Evolutionary conservation across 768 basidiomycete genomes (phyloP), one percentile per base, ranked within the genome.

Genomic region (Pisolithus tinctorius): DNA sequence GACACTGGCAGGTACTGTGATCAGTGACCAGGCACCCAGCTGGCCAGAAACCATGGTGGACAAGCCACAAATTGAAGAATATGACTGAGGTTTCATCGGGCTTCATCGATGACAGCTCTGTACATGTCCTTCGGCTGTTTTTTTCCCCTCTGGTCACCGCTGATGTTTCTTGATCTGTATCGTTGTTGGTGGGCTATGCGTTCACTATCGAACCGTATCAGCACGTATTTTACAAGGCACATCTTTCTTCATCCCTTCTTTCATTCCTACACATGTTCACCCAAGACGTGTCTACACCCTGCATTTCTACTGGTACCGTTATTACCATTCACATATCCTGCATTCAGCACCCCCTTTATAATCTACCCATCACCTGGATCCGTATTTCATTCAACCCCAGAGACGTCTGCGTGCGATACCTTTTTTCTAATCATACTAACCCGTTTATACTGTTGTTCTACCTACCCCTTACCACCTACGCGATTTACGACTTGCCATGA

Each of bases 1-100:
- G 44, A 84, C 83, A 6, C 63, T 83, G 10, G 74, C 74, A 14
- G 78, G 79, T 23, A 76, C 60, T 30, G 82, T 79, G 41, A 73
- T 75, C 49, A 74, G 77, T 48, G 75, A 70, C 31, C 66, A 67
- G 23, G 75, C 73, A 36, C 69, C 72, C 44, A 81, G 76, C 60
- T 80, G 77, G 79, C 73, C 71, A 27, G 73, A 69, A 25, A 71
- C 74, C 44, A 75, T 76, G 73, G 64, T 69, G 17, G 74, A 74
- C 53, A 67, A 70, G 49, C 61, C 71, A n/a, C 66, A 60, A 51
- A 47, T 60, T 42, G 57, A 66, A 50, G 74, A 69, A 40, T 71
- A 68, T 57, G 68, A 65, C 54, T 75, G 68, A 74, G 25, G 50
- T 48, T 50, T 55, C 55, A 51, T 61, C 57, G 49, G 48, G 26